A percentile compares a stretch with the other conserved stretches of the same genome.
Conservation (phyloP, 108 stramenopile genomes). For the Aurantiochytrium sp. region DNA sequence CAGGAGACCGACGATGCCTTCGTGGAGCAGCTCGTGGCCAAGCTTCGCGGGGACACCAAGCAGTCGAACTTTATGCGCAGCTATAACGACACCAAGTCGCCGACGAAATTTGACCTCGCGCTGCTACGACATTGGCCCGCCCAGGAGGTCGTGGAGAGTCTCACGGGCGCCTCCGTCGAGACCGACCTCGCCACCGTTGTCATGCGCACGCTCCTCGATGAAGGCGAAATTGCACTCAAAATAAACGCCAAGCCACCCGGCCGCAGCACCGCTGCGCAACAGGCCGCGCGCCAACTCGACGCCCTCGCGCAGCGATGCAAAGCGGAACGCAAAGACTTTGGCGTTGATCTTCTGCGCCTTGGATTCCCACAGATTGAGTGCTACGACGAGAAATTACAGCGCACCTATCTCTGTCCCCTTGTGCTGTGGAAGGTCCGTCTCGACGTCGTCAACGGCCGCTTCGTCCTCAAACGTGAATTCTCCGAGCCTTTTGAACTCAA, state of each 20-base stretch:
- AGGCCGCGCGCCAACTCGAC: neutral
- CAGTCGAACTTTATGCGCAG: conserved; percentile 3
- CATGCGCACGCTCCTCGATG: neutral
- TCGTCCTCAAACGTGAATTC: neutral
- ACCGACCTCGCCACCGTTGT: neutral
- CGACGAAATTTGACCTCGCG: neutral
- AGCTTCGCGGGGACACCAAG: neutral
- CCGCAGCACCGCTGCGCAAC: neutral
- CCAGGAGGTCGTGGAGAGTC: neutral
- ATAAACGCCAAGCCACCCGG: neutral
- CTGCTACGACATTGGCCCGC: neutral
- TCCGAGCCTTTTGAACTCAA: neutral
- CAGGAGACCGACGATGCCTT: neutral
- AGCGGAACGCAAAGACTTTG: neutral
- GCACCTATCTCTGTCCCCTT: neutral
- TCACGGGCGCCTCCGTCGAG: neutral
- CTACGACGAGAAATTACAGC: neutral
- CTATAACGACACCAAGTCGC: neutral
- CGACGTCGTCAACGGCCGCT: neutral
- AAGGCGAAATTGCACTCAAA: neutral
- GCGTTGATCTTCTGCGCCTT: neutral
- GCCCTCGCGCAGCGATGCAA: neutral
- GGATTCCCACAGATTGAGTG: neutral
- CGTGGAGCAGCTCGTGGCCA: neutral
- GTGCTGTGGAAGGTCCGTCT: neutral